Evolutionary conservation across 2,329 filamentous ascomycete genomes (phyloP), one percentile per base, ranked within the genome.

Genomic region (Claviceps sp.): DNA sequence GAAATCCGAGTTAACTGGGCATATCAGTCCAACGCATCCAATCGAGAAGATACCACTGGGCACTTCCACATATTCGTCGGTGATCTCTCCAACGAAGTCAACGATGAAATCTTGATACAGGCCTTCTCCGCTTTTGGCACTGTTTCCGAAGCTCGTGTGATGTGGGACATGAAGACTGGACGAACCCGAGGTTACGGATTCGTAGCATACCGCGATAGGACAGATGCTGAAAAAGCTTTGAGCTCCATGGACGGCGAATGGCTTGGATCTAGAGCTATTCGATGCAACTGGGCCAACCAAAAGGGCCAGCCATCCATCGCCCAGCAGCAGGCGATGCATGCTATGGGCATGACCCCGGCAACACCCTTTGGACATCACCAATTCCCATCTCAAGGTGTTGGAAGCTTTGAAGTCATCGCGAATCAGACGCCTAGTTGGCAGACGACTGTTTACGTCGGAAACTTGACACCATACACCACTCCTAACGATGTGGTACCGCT

Each of bases 101-200:
- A 98, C 62, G 93, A 98, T 62, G 93, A 98, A 64, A 82, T 96
- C 50, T 78, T 98, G 22, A 76, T 86, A 16, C 90, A 96, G 70
- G 93, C 93, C 13, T 98, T 98, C 71, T 94, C 89, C 47, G 89
- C 89, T 45, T 98, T 97, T 67, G 93, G 93, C 42, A 88, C 84
- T 13, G 90, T 98, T 48, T 98, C 93, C 2, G 93, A 98, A 70
- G 93, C 93, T 54, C 89, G 93, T 62, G 93, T 98, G 58, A 98
- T 98, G 93, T 98, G 93, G 93, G 93, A 98, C 69, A 98, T 98
- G 93, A 98, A 98, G 79, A 98, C 93, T 38, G 93, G 93, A 59
- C 85, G 93, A 57, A 97, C 93, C 59, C 87, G 93, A 66, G 93
- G 93, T 55, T 98, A 98, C 65, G 93, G 93, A 13, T 98, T 98